Base-by-base conservation (phyloP, 2,329 filamentous ascomycete species). In the Trichophyton mentagrophytes region DNA sequence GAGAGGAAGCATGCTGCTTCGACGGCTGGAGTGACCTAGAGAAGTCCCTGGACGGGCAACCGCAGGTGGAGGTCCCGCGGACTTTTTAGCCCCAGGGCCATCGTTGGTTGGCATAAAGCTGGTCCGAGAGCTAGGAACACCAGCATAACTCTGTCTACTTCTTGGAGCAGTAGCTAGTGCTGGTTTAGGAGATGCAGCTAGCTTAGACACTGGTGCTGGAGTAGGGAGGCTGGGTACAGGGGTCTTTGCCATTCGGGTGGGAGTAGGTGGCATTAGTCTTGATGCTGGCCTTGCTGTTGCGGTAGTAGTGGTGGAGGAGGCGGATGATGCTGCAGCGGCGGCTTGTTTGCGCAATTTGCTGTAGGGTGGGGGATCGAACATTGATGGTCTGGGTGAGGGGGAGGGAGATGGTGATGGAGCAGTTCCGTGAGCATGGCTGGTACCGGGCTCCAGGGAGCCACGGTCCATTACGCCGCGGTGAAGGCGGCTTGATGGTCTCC, bases 361-460 rank as follows among this genome's bases (percentile, higher is more conserved):
- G 63, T 76, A 76, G 25, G 73, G 73, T 9, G 73, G 73, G n/a
- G 73, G 73, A 58, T 75, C 73, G n/a, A 74, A 65, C 59, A 73
- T 38, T 36, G 70, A 62, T 15, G 64, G 62, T 9, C 67, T 70
- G 25, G 59, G 65, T 3, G 71, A 70, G 53, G 70, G 73, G 15
- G 33, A 46, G 44, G 69, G 71, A 25, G 71, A 69, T 27, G 68
- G 65, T n/a, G 72, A 61, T 7, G 70, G 17, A 11, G 40, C 40
- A 15, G 15, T 7, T 44, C 53, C 30, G 17, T 42, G 22, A 33
- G 20, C 17, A 33, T 40, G 30, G 33, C 59, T 51, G 33, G 59
- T 20, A 42, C 62, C 61, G 20, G 33, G 49, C 5, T 56, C 42
- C 13, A 53, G 25, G 17, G 22, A 25, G 36, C 57, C 49, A n/a